phyloP scores from a whole-genome alignment of 108 stramenopile species.

The Cyclostephanos tholiformis region DNA sequence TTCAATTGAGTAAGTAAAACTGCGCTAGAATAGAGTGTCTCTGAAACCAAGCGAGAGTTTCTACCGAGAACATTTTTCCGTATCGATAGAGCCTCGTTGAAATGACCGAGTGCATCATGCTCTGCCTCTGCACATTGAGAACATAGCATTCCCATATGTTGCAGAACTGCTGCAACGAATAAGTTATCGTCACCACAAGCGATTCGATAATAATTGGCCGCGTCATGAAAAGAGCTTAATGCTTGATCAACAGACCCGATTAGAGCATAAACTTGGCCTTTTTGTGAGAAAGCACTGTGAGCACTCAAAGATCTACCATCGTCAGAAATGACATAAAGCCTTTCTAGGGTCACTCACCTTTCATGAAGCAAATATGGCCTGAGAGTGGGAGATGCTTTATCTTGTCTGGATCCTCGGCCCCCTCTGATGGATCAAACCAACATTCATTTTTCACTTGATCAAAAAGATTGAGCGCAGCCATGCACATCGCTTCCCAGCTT shows the following conservation, averaged over 20 bases:
- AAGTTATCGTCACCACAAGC: slow-evolving; percentile 40
- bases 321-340: too few species aligned
- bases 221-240: slow-evolving; percentile 29
- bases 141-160: slow-evolving; percentile 40
- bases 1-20: slow-evolving; percentile 36
- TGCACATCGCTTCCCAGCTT: slow-evolving; percentile 38
- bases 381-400: slow-evolving; percentile 43
- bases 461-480: slow-evolving; percentile 17
- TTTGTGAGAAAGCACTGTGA: neutral
- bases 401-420: slow-evolving; percentile 20
- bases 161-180: slow-evolving; percentile 44
- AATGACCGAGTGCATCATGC: slow-evolving; percentile 34
- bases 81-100: slow-evolving; percentile 40
- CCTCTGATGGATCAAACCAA: slow-evolving; percentile 38
- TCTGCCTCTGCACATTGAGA: slow-evolving; percentile 27
- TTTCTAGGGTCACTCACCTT: slow-evolving; percentile 11
- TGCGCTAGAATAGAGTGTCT: slow-evolving; percentile 45
- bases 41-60: slow-evolving; percentile 37
- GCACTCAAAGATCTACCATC: too few species aligned
- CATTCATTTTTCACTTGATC: slow-evolving; percentile 43
- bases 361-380: slow-evolving; percentile 34
- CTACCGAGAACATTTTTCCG: slow-evolving; percentile 35
- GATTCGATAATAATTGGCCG: slow-evolving; percentile 37
- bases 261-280: slow-evolving; percentile 40
- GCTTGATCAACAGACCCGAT: slow-evolving; percentile 37